These are phyloP conservation scores for Medicago arabica DNA, from an alignment of 306 rosid genomes.

Conservation along the genomic window DNA sequence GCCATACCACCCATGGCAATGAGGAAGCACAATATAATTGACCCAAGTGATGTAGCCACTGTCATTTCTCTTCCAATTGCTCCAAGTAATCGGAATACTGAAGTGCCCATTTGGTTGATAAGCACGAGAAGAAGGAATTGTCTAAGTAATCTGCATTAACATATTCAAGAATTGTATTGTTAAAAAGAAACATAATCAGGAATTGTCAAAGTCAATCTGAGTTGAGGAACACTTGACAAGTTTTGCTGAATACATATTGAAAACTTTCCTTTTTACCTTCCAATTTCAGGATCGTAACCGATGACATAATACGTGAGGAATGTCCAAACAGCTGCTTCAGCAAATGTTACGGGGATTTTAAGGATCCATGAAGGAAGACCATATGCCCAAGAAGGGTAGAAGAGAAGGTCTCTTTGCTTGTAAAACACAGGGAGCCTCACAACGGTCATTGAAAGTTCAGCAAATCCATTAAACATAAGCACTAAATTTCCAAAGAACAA, in stretches of 20 bases:
- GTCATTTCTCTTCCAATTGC: constrained; percentile 59
- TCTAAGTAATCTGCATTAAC: constrained; percentile 52
- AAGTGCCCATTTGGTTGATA: constrained; percentile 58
- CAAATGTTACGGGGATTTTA: constrained; percentile 48
- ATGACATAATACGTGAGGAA: constrained; percentile 54
- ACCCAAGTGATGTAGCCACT: constrained; percentile 48
- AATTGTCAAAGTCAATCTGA: not conserved
- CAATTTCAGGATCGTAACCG: constrained; percentile 55
- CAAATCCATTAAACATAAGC: constrained; percentile 42
- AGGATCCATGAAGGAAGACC: constrained; percentile 59
- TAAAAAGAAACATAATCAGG: not conserved
- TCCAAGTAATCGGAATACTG: constrained; percentile 51
- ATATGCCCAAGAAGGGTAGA: constrained; percentile 67
- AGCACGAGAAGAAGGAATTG: constrained; percentile 54
- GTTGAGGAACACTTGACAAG: not conserved
- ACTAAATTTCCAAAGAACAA: constrained; percentile 23
- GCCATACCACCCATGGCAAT: constrained; percentile 55
- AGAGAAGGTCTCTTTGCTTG: constrained; percentile 63
- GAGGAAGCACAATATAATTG: constrained; percentile 44
- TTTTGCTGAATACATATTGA: not conserved
- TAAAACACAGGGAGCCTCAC: constrained; percentile 63
- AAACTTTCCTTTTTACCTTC: constrained; percentile 44
- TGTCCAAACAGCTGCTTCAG: constrained; percentile 58
- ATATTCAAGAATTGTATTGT: not conserved
- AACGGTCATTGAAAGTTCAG: constrained; percentile 56